phyloP scores from a whole-genome alignment of 2,329 filamentous ascomycete species.

The Colletotrichum scovillei region DNA sequence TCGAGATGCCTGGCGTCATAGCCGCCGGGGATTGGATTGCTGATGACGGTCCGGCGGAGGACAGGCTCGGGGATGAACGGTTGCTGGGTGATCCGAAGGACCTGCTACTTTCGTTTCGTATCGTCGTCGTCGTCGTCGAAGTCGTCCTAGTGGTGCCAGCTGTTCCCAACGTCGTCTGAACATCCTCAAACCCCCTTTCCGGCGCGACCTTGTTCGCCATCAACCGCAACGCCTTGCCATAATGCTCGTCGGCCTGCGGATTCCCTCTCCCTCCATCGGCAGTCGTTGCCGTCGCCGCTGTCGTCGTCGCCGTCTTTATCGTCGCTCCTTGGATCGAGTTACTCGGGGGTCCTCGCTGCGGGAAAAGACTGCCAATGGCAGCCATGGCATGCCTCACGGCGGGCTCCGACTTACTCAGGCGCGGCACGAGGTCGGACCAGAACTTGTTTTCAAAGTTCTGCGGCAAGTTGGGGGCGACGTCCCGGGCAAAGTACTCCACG shows the following conservation, averaged over 20 bases:
- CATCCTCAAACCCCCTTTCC: not conserved
- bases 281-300: not conserved
- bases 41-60: not conserved
- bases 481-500: slow-evolving; percentile 48
- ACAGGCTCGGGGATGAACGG: slow-evolving; percentile 13
- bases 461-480: slow-evolving; percentile 50
- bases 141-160: not conserved
- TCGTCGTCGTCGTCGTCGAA: not conserved
- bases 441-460: slow-evolving; percentile 55
- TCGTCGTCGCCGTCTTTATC: too few species aligned
- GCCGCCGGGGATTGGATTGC: not conserved
- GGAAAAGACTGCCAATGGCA: slow-evolving; percentile 55
- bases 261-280: not conserved
- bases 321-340: slow-evolving; percentile 27
- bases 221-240: not conserved
- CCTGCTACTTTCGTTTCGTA: not conserved
- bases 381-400: slow-evolving; percentile 62
- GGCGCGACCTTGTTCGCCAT: not conserved
- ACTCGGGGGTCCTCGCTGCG: slow-evolving; percentile 46
- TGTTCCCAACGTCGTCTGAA: not conserved
- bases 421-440: slow-evolving; percentile 58
- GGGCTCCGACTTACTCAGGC: slow-evolving; percentile 56
- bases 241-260: not conserved
- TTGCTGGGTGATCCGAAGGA: slow-evolving; percentile 6
- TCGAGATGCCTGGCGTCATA: not conserved